These are phyloP conservation scores for Kodamaea alishanica DNA, from an alignment of 1,139 yeast genomes.

Conservation along the genomic window DNA sequence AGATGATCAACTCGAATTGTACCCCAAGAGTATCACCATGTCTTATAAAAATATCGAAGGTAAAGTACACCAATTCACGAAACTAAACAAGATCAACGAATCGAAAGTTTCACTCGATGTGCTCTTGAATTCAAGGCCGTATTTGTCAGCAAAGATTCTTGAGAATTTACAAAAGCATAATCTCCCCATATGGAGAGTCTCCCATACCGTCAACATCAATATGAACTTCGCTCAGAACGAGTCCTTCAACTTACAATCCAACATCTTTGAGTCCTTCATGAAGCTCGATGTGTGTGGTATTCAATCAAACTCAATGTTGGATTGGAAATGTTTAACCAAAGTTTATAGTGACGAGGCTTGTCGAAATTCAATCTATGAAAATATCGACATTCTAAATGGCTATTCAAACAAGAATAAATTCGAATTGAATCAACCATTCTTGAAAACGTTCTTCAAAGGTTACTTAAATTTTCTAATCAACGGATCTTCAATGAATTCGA, in stretches of 20 bases:
- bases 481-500: slow-evolving; percentile 27
- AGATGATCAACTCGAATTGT: slow-evolving; percentile 3
- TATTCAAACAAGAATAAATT: slow-evolving; percentile 21
- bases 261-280: slow-evolving; percentile 28
- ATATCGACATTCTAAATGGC: slow-evolving; percentile 36
- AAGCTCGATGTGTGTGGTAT: slow-evolving; percentile 17
- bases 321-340: slow-evolving; percentile 34
- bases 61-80: slow-evolving; percentile 11
- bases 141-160: slow-evolving; percentile 4
- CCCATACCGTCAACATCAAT: slow-evolving; percentile 12
- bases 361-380: slow-evolving; percentile 21
- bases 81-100: slow-evolving; percentile 5
- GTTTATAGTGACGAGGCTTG: slow-evolving; percentile 23
- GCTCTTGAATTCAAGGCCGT: slow-evolving; percentile 3
- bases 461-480: slow-evolving; percentile 34
- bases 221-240: slow-evolving; percentile 8
- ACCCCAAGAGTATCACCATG: slow-evolving; percentile 9
- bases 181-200: slow-evolving; percentile 13
- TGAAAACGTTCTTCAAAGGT: slow-evolving; percentile 41
- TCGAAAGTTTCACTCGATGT: slow-evolving; percentile 2
- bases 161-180: slow-evolving; percentile 8
- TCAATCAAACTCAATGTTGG: slow-evolving; percentile 17
- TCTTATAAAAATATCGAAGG: slow-evolving; percentile 2
- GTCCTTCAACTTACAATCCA: slow-evolving; percentile 13
- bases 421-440: slow-evolving; percentile 37